phyloP scores from a whole-genome alignment of 2,329 filamentous ascomycete genomes.

The Fusarium armeniacum region DNA sequence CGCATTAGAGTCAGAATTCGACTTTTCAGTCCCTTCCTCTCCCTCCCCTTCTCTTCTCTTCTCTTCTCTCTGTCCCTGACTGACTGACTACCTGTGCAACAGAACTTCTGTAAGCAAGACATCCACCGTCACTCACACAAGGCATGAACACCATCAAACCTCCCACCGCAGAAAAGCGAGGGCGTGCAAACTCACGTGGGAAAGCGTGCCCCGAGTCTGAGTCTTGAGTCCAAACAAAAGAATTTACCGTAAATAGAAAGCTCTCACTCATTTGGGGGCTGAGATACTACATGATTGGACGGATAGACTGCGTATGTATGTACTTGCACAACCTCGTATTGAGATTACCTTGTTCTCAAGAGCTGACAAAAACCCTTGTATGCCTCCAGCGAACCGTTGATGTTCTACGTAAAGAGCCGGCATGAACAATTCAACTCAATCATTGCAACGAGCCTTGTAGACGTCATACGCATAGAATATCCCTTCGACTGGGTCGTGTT shows the following conservation, averaged over 20 bases:
- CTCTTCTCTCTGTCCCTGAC: background rate
- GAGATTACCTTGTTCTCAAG: constrained; percentile 10
- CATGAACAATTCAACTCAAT: constrained; percentile 10
- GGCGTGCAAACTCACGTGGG: constrained; percentile 40
- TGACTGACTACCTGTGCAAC: constrained; percentile 23
- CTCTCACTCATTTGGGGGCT: background rate
- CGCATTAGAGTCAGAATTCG: constrained; percentile 5
- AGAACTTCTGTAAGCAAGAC: constrained; percentile 30
- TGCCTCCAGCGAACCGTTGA: constrained; percentile 8
- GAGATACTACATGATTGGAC: constrained; percentile 33
- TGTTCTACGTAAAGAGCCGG: constrained; percentile 16
- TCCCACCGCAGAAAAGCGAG: constrained; percentile 39
- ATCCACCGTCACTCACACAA: constrained; percentile 22
- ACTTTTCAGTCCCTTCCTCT: background rate
- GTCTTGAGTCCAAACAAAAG: constrained; percentile 2
- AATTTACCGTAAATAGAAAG: constrained; percentile 39
- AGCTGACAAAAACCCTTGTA: constrained; percentile 18
- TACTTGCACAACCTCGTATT: constrained; percentile 40
- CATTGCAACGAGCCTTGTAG: constrained; percentile 10
- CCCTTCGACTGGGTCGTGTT: background rate
- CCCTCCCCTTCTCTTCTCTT: background rate
- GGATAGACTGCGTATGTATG: background rate
- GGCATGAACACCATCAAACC: constrained; percentile 45
- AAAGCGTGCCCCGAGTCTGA: constrained; percentile 32
- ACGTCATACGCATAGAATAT: constrained; percentile 14